Conservation (phyloP, 2,329 filamentous ascomycete genomes). For the Exophiala alcalophila region DNA sequence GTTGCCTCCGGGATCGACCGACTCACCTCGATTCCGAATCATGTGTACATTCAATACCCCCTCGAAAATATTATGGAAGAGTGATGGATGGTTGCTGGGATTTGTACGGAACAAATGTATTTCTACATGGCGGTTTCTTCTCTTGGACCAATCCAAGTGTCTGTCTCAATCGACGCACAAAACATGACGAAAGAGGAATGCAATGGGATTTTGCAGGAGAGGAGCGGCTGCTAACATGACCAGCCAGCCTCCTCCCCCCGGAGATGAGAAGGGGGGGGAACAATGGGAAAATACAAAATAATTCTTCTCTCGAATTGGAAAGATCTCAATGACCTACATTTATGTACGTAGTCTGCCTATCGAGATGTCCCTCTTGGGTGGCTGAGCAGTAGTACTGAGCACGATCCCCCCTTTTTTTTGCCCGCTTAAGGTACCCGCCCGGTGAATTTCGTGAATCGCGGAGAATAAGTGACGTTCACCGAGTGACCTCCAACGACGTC, state of each 20-base stretch:
- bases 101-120: slow-evolving; percentile 3
- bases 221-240: slow-evolving; percentile 30
- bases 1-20: not conserved
- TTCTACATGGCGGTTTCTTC: too few relatives aligned
- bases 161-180: slow-evolving; percentile 3
- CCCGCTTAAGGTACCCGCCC: too few relatives aligned
- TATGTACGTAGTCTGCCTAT: too few relatives aligned
- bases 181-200: not conserved
- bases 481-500: not conserved
- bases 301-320: slow-evolving; percentile 22
- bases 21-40: slow-evolving; percentile 11
- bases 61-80: slow-evolving; percentile 2
- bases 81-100: not conserved
- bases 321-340: too few relatives aligned
- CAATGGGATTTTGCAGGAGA: not conserved
- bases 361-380: too few relatives aligned
- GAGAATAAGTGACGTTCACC: too few relatives aligned
- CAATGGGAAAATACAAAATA: slow-evolving; percentile 16
- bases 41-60: slow-evolving; percentile 15
- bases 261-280: not conserved
- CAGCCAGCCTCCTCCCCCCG: slow-evolving; percentile 12
- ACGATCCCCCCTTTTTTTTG: too few relatives aligned
- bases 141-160: too few relatives aligned
- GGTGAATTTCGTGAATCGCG: too few relatives aligned
- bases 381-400: too few relatives aligned